Evolutionary conservation across 768 basidiomycete genomes (phyloP).

Genomic region (Lactifluus echinatus): DNA sequence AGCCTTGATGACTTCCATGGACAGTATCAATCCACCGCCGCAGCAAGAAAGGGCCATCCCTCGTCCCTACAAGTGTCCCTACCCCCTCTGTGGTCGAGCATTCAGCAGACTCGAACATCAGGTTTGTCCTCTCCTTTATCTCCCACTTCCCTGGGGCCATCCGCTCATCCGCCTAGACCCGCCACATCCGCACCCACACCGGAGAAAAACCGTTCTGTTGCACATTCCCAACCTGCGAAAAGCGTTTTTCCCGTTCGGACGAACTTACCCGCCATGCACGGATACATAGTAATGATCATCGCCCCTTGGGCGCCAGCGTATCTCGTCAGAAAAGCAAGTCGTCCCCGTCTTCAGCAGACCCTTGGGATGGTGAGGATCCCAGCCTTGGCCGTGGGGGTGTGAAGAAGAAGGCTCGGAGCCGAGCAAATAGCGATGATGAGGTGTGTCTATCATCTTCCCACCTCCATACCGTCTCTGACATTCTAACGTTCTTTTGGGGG

Average conservation of each 20-base stretch:
- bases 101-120: slow-evolving; percentile 96
- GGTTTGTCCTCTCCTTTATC: slow-evolving; percentile 37
- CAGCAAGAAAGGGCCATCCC: slow-evolving; percentile 26
- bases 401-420: slow-evolving; percentile 54
- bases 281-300: slow-evolving; percentile 70
- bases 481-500: slow-evolving; percentile 18
- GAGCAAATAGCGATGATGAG: slow-evolving; percentile 78
- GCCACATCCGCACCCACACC: slow-evolving; percentile 96
- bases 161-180: slow-evolving; percentile 54
- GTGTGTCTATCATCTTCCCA: slow-evolving; percentile 35
- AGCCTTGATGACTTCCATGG: not conserved
- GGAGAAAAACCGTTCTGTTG: slow-evolving; percentile 97
- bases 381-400: slow-evolving; percentile 3
- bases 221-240: slow-evolving; percentile 90
- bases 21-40: not conserved
- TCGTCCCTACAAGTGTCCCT: slow-evolving; percentile 95
- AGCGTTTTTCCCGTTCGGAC: slow-evolving; percentile 96
- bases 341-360: slow-evolving; percentile 8
- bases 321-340: slow-evolving; percentile 5
- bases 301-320: slow-evolving; percentile 9
- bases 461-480: not conserved
- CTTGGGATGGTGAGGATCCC: slow-evolving; percentile 17
- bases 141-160: not conserved
- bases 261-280: slow-evolving; percentile 94
- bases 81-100: slow-evolving; percentile 82